Evolutionary conservation across 2,329 filamentous ascomycete genomes (phyloP), one percentile per base, ranked within the genome.

Genomic region (Metarhizium rileyi): DNA sequence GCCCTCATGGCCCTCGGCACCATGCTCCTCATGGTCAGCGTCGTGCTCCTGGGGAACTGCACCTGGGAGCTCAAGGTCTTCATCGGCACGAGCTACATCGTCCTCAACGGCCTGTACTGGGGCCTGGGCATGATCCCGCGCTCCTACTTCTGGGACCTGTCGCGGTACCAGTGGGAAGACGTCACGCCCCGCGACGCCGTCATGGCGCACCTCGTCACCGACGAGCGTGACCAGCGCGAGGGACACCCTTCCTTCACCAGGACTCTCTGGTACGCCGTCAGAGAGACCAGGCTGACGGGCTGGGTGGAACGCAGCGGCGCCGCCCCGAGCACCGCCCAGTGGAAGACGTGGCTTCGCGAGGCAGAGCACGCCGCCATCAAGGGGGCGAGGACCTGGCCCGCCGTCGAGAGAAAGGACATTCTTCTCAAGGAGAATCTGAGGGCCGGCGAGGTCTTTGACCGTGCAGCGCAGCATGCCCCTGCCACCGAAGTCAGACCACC

Each of bases 41-140:
- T 84, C 10, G 76, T 84, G 12, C 64, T 82, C 14, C 63, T 84
- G 30, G 80, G 79, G 1, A 83, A 83, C 59, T 80, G 78, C 61
- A 72, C 71, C n/a, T 82, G 78, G 70, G 70, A 72, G 42, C 75
- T 76, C 52, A 80, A 84, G 61, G 72, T 77, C 9, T 73, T 79
- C 10, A 77, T 83, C 52, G 78, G 77, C 6, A 68, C 64, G 2
- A 68, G 72, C 1, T 84, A 84, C 55, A 76, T 84, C 49, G 54
- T 75, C 4, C 68, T 84, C 46, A 84, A 84, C 52, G 75, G 73
- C 9, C 60, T 77, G 0, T 83, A 82, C 60, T 84, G 79, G 80
- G 66, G 66, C 1, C 67, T 78, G 47, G 73, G 76, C 20, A 62
- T 80, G 60, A 52, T 79, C 22, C 70, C 75, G 0, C 70, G 70